Conservation (phyloP, 495 filamentous ascomycete species). For the Chlorociboria aeruginascens region DNA sequence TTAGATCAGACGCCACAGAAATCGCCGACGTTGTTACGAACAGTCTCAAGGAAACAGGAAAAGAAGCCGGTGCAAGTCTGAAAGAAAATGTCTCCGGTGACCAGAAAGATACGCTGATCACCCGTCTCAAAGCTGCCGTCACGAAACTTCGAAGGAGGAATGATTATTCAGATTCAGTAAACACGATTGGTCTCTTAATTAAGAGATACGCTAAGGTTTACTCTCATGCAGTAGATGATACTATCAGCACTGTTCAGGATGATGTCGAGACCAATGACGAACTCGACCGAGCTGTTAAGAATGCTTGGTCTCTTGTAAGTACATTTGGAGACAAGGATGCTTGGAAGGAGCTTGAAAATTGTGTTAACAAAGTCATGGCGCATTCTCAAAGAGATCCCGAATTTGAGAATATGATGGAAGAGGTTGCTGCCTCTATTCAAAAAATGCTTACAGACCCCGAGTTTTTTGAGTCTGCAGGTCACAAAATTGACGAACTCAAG, state of each 20-base stretch:
- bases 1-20: constrained; percentile 50
- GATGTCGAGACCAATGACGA: constrained; percentile 62
- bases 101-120: constrained; percentile 59
- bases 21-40: constrained; percentile 50
- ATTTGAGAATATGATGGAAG: constrained; percentile 65
- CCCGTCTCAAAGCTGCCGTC: constrained; percentile 68
- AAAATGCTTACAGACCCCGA: constrained; percentile 77
- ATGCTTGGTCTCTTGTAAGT: constrained; percentile 66
- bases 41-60: constrained; percentile 52
- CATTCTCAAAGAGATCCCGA: constrained; percentile 70
- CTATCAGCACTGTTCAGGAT: constrained; percentile 48
- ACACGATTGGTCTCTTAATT: constrained; percentile 61
- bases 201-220: constrained; percentile 70
- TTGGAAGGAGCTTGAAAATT: constrained; percentile 62
- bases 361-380: constrained; percentile 54
- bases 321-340: constrained; percentile 63
- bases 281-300: constrained; percentile 59
- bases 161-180: constrained; percentile 79
- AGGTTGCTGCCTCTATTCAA: constrained; percentile 60
- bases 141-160: constrained; percentile 57
- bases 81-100: constrained; percentile 55
- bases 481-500: constrained; percentile 61
- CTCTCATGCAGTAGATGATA: constrained; percentile 53
- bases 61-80: constrained; percentile 52
- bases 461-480: constrained; percentile 60